These are phyloP conservation scores for Solanum appendiculatum DNA, from an alignment of 257 asterid genomes.

Conservation along the genomic window DNA sequence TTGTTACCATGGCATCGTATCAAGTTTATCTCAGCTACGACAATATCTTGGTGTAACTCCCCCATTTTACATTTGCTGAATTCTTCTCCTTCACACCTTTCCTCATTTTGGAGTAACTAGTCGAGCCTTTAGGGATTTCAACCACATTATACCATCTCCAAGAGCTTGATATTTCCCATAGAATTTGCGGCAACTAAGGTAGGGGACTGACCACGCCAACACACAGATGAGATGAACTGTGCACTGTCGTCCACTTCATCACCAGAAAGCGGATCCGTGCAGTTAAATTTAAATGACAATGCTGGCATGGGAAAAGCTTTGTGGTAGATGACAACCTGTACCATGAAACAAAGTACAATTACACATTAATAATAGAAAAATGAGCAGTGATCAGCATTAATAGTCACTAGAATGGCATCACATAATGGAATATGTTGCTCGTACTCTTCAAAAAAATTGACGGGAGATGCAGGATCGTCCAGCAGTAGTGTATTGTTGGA, in stretches of 20 bases:
- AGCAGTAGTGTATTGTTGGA: background rate
- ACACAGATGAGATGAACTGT: constrained; percentile 86
- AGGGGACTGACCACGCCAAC: constrained; percentile 88
- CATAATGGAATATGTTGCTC: background rate
- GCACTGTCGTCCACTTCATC: constrained; percentile 70
- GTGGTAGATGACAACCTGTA: constrained; percentile 83
- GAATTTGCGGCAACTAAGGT: constrained; percentile 94
- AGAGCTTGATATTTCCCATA: constrained; percentile 76
- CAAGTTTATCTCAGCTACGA: background rate
- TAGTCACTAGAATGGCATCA: background rate
- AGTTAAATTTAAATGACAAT: constrained; percentile 53
- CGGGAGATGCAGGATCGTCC: background rate
- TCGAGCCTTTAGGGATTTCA: background rate
- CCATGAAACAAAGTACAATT: background rate
- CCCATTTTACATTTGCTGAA: background rate
- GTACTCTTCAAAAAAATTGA: background rate
- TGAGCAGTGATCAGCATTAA: background rate
- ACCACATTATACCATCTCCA: constrained; percentile 69
- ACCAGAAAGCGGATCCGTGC: constrained; percentile 61
- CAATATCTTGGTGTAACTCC: background rate
- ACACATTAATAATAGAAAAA: background rate
- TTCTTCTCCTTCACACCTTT: background rate
- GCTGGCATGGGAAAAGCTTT: constrained; percentile 90
- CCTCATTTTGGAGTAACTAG: background rate
- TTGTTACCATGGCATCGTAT: background rate